A percentile compares a stretch with the other conserved stretches of the same genome.
Evolutionary conservation across 1,284 basidiomycete species (phyloP).

Genomic region (Cutaneotrichosporon sp.): DNA sequence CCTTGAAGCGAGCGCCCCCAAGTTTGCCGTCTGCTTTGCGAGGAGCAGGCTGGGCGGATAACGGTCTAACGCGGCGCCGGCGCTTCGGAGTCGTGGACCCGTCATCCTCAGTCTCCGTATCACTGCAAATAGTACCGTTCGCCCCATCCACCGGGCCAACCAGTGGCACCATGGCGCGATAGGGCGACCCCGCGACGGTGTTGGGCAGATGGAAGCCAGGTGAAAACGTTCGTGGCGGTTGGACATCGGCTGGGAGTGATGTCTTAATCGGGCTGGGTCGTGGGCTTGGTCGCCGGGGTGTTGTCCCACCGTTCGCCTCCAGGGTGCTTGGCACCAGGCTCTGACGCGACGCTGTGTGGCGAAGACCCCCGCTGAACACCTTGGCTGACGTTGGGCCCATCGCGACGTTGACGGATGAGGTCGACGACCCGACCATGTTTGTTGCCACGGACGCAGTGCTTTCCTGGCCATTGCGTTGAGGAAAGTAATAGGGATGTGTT

Average conservation of each 20-base stretch:
- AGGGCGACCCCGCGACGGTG: slow-evolving; percentile 36
- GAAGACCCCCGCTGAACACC: background rate
- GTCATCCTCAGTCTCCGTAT: slow-evolving; percentile 26
- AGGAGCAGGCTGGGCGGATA: slow-evolving; percentile 27
- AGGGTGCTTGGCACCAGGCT: background rate
- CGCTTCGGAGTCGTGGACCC: background rate
- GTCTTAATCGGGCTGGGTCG: background rate
- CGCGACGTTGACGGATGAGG: background rate
- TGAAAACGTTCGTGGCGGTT: slow-evolving; percentile 28
- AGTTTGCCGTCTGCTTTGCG: background rate
- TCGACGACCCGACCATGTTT: background rate
- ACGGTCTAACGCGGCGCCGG: slow-evolving; percentile 18
- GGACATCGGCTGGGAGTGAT: background rate
- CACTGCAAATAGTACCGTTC: slow-evolving; percentile 6
- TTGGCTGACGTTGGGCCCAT: background rate
- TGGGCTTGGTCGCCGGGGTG: background rate
- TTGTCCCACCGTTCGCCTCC: background rate
- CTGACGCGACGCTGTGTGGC: background rate
- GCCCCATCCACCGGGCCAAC: background rate
- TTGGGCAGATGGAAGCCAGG: slow-evolving; percentile 42
- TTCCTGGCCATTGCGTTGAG: background rate
- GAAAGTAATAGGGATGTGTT: background rate
- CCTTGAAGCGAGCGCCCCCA: background rate
- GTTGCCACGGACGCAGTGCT: background rate
- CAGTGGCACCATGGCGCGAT: slow-evolving; percentile 10